A percentile compares a stretch with the other conserved stretches of the same genome.
Evolutionary conservation across 495 filamentous ascomycete species (phyloP).

Genomic region (Parachaetomium inaequale): DNA sequence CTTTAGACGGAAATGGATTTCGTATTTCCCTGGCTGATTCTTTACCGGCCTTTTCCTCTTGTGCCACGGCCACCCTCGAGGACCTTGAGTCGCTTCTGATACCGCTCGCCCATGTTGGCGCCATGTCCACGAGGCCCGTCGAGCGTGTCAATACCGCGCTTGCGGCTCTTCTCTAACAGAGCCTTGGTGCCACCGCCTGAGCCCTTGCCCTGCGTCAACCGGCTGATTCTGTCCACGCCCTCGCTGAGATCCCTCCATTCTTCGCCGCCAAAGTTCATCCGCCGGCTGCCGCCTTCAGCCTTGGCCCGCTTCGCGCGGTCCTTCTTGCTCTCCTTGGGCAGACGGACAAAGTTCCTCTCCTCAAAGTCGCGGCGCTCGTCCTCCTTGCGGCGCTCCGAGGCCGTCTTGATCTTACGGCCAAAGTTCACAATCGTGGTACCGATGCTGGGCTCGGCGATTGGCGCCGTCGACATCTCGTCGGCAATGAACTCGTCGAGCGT

Average conservation of each 20-base stretch:
- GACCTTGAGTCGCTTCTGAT: constrained; percentile 71
- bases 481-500: constrained; percentile 83
- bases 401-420: constrained; percentile 70
- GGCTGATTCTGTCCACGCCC: constrained; percentile 72
- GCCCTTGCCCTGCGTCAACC: constrained; percentile 60
- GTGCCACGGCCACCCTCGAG: constrained; percentile 56
- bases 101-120: constrained; percentile 60
- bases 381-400: constrained; percentile 65
- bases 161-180: constrained; percentile 74
- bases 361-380: constrained; percentile 73
- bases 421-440: constrained; percentile 72
- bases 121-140: constrained; percentile 59
- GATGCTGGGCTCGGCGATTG: constrained; percentile 75
- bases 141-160: constrained; percentile 56
- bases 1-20: not conserved
- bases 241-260: constrained; percentile 77
- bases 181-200: constrained; percentile 52
- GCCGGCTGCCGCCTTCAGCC: constrained; percentile 37
- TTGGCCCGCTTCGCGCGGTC: constrained; percentile 54
- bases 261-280: constrained; percentile 71
- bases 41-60: constrained; percentile 40
- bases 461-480: constrained; percentile 72
- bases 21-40: not conserved
- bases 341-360: constrained; percentile 78
- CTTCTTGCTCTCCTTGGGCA: constrained; percentile 80